A percentile compares a stretch with the other conserved stretches of the same genome.
Evolutionary conservation across 2,329 filamentous ascomycete genomes (phyloP).

Genomic region (Fonsecaea multimorphosa): DNA sequence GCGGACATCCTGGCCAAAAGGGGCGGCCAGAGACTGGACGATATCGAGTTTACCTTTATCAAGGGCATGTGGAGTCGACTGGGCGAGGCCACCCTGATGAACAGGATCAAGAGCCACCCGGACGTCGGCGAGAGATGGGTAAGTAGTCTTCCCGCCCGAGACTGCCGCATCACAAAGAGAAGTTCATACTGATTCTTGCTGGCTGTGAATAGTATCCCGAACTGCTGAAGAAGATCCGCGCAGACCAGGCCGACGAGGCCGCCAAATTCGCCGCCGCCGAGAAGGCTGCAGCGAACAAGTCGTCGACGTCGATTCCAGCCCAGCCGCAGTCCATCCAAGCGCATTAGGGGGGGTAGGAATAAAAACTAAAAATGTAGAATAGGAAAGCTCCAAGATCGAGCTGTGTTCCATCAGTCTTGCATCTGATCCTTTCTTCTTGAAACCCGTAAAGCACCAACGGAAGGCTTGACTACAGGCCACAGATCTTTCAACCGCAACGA

Average conservation of each 20-base stretch:
- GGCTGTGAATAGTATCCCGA: slow-evolving; percentile 64
- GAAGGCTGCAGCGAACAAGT: slow-evolving; percentile 18
- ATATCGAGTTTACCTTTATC: slow-evolving; percentile 83
- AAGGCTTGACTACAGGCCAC: not conserved
- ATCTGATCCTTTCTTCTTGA: too few species aligned
- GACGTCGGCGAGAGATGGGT: slow-evolving; percentile 80
- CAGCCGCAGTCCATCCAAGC: slow-evolving; percentile 31
- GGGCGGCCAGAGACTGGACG: slow-evolving; percentile 31
- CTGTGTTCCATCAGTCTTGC: not conserved
- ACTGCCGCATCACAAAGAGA: not conserved
- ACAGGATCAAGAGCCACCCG: slow-evolving; percentile 83
- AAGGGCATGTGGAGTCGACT: slow-evolving; percentile 70
- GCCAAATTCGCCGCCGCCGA: slow-evolving; percentile 28
- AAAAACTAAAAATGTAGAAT: slow-evolving; percentile 1
- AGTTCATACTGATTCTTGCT: not conserved
- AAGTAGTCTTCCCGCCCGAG: slow-evolving; percentile 14
- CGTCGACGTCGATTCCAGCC: slow-evolving; percentile 13
- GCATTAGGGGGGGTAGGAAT: slow-evolving; percentile 14
- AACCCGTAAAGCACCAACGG: not conserved
- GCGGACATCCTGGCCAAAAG: slow-evolving; percentile 63
- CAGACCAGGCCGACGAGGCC: slow-evolving; percentile 58
- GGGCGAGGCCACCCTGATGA: slow-evolving; percentile 83
- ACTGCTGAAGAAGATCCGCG: slow-evolving; percentile 59
- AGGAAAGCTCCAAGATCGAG: not conserved
- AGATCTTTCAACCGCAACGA: not conserved